These are phyloP conservation scores for Chondrus crispus DNA, from an alignment of 23 red algal genomes.

Conservation along the genomic window DNA sequence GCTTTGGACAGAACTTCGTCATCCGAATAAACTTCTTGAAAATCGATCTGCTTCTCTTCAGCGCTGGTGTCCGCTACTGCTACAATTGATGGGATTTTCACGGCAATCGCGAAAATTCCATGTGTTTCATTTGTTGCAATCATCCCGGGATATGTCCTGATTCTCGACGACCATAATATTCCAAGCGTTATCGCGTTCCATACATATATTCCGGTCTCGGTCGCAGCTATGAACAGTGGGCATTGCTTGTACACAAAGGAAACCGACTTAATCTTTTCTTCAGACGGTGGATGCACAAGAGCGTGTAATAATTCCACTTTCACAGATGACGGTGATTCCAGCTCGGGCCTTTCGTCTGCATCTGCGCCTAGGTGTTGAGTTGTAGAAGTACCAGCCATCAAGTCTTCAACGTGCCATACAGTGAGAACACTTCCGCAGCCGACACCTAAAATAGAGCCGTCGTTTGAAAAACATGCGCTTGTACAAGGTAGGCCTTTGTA, in stretches of 20 bases:
- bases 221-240: conserved; percentile 39
- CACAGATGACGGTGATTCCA: not conserved
- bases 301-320: conserved; percentile 38
- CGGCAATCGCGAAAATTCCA: conserved; percentile 20
- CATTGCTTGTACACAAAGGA: conserved; percentile 9
- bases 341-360: not conserved
- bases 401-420: conserved; percentile 34
- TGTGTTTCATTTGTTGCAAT: conserved; percentile 23
- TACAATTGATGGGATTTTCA: conserved; percentile 13
- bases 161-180: conserved; percentile 64
- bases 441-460: conserved; percentile 58
- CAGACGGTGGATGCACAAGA: conserved; percentile 44
- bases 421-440: conserved; percentile 40
- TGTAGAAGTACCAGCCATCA: not conserved
- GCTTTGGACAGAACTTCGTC: too few species aligned
- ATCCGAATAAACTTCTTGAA: too few species aligned
- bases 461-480: conserved; percentile 35
- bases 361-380: too few species aligned
- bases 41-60: too few species aligned
- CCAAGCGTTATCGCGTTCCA: conserved; percentile 57
- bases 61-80: too few species aligned
- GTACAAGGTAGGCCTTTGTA: conserved; percentile 34
- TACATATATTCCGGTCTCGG: conserved; percentile 51
- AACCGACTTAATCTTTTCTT: conserved; percentile 21
- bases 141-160: conserved; percentile 1